Percentiles rank a stretch among this genome's conserved stretches.
These are phyloP conservation scores for Paracamarosporium sp. DNA, from an alignment of 2,329 filamentous ascomycete species.

Conservation along the genomic window DNA sequence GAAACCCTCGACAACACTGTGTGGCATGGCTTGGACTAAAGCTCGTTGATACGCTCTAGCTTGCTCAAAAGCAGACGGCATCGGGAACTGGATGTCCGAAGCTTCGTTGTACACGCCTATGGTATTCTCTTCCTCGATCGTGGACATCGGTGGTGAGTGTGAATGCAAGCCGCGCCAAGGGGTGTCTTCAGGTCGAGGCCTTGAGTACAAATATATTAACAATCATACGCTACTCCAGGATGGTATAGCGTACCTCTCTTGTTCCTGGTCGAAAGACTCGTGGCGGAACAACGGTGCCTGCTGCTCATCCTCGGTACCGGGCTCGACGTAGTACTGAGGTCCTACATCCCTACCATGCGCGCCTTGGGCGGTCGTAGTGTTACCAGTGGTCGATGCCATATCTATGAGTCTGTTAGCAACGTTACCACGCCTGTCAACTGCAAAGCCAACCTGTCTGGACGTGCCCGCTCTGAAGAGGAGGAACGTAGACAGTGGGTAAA, in stretches of 20 bases:
- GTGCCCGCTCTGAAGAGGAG: not conserved
- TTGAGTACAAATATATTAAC: not conserved
- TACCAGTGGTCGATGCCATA: not conserved
- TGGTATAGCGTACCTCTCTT: slow-evolving; percentile 1
- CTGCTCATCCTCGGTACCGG: slow-evolving; percentile 23
- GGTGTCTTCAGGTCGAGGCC: not conserved
- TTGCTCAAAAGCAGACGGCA: not conserved
- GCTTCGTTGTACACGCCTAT: too few relatives aligned
- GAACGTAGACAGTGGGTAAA: not conserved
- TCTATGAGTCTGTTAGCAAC: not conserved
- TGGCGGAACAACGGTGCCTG: slow-evolving; percentile 41
- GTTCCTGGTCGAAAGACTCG: slow-evolving; percentile 30
- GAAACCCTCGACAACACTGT: not conserved
- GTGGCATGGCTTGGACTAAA: not conserved
- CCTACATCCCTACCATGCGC: not conserved
- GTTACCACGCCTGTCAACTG: not conserved
- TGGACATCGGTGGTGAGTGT: not conserved
- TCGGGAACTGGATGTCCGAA: not conserved
- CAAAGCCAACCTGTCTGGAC: not conserved
- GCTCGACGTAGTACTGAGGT: slow-evolving; percentile 4
- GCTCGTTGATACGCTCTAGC: not conserved
- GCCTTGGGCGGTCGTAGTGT: not conserved
- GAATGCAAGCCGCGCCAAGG: not conserved
- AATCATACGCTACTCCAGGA: not conserved
- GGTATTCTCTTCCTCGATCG: not conserved